These are phyloP conservation scores for Desmodesmus armatus DNA, from an alignment of 139 green algal species.

Conservation along the genomic window DNA sequence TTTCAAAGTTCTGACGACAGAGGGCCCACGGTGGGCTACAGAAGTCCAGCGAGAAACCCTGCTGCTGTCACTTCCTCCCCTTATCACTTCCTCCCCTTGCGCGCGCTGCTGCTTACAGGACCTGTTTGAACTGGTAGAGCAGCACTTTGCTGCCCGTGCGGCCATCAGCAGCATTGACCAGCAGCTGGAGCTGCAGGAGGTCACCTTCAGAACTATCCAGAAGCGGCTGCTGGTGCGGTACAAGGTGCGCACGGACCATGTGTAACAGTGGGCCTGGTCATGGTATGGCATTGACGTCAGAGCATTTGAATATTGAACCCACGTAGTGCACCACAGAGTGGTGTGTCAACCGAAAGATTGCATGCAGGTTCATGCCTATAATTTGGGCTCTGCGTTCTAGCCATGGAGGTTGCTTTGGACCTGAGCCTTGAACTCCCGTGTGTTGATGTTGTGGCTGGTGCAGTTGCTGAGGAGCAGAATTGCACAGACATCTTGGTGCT, in stretches of 20 bases:
- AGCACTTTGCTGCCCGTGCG: constrained; percentile 60
- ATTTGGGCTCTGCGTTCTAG: background rate
- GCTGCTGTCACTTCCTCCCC: background rate
- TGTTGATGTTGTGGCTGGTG: no score
- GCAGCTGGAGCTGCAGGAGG: constrained; percentile 57
- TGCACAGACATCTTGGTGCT: no score
- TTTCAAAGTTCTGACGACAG: background rate
- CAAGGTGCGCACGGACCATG: no score
- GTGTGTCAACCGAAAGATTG: background rate
- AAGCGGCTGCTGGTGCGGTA: constrained; percentile 81
- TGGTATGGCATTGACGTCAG: background rate
- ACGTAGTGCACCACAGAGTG: background rate
- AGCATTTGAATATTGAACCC: background rate
- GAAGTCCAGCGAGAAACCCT: no score
- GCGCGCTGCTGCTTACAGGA: constrained; percentile 44
- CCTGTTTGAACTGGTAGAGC: constrained; percentile 60
- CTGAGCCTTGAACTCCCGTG: no score
- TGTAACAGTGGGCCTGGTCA: no score
- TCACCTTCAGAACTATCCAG: constrained; percentile 69
- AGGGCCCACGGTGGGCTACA: no score
- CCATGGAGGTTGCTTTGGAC: no score
- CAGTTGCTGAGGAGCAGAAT: no score
- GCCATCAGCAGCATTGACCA: constrained; percentile 23
- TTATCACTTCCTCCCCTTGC: no score
- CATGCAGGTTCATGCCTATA: background rate